A percentile compares a stretch with the other conserved stretches of the same genome.
phyloP scores from a whole-genome alignment of 2,329 filamentous ascomycete species.

The Aquanectria penicillioides region DNA sequence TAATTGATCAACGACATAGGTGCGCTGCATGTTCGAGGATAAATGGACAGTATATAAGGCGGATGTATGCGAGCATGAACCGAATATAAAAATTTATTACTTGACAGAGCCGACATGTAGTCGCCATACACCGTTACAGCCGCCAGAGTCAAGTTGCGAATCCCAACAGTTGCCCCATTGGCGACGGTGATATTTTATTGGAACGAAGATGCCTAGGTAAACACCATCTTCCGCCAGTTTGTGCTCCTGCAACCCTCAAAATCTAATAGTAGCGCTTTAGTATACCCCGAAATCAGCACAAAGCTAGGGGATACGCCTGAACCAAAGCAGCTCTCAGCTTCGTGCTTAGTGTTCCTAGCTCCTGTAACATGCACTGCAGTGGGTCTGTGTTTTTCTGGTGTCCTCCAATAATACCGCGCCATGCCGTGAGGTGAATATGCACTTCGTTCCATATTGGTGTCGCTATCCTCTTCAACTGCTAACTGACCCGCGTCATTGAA shows the following conservation, averaged over 20 bases:
- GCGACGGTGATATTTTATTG: background rate
- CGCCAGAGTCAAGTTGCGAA: background rate
- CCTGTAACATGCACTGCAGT: background rate
- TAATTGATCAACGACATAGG: too few species aligned
- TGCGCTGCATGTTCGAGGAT: too few species aligned
- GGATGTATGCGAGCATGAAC: too few species aligned
- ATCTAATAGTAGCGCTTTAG: background rate
- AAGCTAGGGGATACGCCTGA: background rate
- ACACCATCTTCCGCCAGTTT: background rate
- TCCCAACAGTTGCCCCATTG: background rate
- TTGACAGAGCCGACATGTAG: too few species aligned
- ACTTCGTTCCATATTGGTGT: background rate
- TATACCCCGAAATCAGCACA: background rate
- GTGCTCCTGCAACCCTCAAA: background rate
- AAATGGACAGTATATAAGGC: too few species aligned
- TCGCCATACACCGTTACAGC: too few species aligned
- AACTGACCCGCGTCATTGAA: constrained; percentile 1
- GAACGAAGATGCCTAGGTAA: background rate
- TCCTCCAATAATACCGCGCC: background rate
- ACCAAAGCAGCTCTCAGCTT: constrained; percentile 1
- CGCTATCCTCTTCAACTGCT: background rate
- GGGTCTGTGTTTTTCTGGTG: background rate
- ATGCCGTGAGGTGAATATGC: background rate
- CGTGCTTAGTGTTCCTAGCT: background rate
- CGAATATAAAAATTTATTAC: too few species aligned